These are phyloP conservation scores for Verticillium klebahnii DNA, from an alignment of 2,329 filamentous ascomycete genomes.

Conservation along the genomic window DNA sequence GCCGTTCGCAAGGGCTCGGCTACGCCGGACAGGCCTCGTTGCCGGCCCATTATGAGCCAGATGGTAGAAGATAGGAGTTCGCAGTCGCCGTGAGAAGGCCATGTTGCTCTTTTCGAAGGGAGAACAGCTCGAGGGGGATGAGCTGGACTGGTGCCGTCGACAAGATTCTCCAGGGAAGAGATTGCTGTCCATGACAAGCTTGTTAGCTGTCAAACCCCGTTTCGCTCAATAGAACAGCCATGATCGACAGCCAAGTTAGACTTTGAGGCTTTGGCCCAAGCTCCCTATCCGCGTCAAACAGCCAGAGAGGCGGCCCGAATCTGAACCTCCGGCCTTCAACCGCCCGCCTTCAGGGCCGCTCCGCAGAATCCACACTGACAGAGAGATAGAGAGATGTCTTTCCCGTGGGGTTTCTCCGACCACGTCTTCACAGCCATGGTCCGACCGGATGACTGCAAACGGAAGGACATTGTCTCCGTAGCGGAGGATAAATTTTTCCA, in stretches of 20 bases:
- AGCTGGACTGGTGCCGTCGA: too few relatives aligned
- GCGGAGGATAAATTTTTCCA: not conserved
- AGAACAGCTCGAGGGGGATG: not conserved
- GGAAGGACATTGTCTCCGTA: not conserved
- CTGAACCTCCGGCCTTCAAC: not conserved
- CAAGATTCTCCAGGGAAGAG: too few relatives aligned
- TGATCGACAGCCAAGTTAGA: not conserved
- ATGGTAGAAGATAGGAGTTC: not conserved
- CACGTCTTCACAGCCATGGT: not conserved
- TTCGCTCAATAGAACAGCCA: not conserved
- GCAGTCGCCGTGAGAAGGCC: not conserved
- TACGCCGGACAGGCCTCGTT: not conserved
- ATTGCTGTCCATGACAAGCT: not conserved
- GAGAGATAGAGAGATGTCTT: not conserved
- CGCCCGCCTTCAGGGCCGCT: not conserved
- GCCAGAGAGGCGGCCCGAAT: not conserved
- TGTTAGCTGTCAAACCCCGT: not conserved
- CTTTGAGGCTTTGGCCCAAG: not conserved
- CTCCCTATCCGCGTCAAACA: not conserved
- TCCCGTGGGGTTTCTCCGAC: not conserved
- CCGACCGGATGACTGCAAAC: not conserved
- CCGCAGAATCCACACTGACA: not conserved
- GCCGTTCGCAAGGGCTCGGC: not conserved
- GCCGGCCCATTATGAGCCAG: not conserved
- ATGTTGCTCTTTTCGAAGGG: not conserved